A percentile compares a stretch with the other conserved stretches of the same genome.
phyloP scores from a whole-genome alignment of 2,329 filamentous ascomycete species.

The Trichoderma aggressivum region DNA sequence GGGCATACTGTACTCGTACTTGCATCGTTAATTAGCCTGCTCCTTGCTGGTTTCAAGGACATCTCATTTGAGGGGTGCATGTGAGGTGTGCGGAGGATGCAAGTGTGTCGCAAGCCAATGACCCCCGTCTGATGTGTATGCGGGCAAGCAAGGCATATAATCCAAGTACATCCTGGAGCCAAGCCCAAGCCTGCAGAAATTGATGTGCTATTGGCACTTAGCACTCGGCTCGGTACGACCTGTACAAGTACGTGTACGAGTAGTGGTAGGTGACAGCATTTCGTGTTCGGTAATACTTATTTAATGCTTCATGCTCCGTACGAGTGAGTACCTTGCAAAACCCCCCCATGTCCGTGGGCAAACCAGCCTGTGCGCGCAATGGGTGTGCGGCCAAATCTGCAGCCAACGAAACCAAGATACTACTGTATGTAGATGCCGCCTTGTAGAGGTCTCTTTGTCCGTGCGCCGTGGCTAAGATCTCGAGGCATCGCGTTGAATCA shows the following conservation, averaged over 20 bases:
- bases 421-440: background rate
- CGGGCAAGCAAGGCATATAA: background rate
- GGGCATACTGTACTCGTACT: background rate
- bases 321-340: background rate
- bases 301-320: background rate
- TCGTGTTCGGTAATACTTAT: background rate
- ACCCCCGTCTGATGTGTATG: background rate
- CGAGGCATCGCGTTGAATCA: background rate
- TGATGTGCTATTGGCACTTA: background rate
- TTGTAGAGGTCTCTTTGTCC: background rate
- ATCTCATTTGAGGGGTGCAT: conserved; percentile 11
- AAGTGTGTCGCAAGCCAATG: conserved; percentile 1
- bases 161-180: background rate
- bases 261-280: background rate
- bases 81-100: conserved; percentile 8
- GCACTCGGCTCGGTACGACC: background rate
- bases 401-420: background rate
- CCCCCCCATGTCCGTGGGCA: background rate
- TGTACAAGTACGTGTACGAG: background rate
- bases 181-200: background rate
- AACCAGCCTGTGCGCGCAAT: background rate
- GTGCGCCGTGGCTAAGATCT: background rate
- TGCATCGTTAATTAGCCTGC: background rate
- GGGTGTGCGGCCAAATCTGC: background rate
- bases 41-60: background rate